Evolutionary conservation across 768 basidiomycete genomes (phyloP), one percentile per base, ranked within the genome.

Genomic region (Grammothele lineata): DNA sequence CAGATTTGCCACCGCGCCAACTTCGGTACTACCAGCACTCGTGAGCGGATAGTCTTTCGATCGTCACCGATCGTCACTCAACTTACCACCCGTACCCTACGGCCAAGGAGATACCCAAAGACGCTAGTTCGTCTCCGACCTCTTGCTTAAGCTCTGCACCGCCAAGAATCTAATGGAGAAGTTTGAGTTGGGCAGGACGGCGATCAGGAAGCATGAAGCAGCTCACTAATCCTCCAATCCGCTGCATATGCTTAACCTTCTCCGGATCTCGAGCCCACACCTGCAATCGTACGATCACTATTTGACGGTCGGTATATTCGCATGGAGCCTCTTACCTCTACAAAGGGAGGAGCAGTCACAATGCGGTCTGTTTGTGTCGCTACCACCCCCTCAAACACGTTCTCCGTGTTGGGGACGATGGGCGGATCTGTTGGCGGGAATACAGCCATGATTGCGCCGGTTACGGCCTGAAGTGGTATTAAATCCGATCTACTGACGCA

Each of bases 391-490:
- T 43, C 21, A 23, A 47, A 41, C 2, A 51, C 32, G 5, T 15
- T 25, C 12, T 55, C 54, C 1, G 54, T 38, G 1, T 54, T 64
- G 7, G 63, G 55, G 7, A 56, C 40, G 6, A 46, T 40, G 1
- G 57, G 56, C 11, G 61, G 60, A 2, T 38, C 40, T 12, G 14
- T 17, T 2, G 63, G 65, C 38, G 39, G 32, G 44, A 59, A 64
- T 11, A 54, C 18, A 3, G 50, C 49, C 18, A 63, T 25, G 0
- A 59, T 48, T 12, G 45, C 17, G 10, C 62, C 61, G 3, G 47
- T 44, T 11, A 37, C 17, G 5, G 33, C 32, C 48, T 49, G 18
- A 17, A 9, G 14, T 1, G 22, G 3, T 24, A 18, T 27, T n/a
- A 30, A 2, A n/a, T 5, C 7, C 4, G 8, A 3, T 27, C 10